Base-by-base conservation (phyloP, 306 rosid genomes). In the Prunus mume region DNA sequence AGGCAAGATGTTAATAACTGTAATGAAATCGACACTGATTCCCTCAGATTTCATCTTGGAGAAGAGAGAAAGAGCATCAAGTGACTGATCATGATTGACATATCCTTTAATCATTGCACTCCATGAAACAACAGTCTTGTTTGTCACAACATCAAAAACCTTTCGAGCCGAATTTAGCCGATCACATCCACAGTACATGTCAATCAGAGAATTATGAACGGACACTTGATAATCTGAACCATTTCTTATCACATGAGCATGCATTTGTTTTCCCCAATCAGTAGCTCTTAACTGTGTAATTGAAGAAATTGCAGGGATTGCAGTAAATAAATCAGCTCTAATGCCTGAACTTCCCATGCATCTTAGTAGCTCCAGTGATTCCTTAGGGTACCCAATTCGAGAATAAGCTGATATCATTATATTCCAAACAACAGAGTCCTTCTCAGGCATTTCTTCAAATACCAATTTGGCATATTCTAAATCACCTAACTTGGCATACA, bases 361-460 rank as follows among this genome's bases (percentile, higher is more conserved):
- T 64, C 81, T 72, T 9, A 92, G 34, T 64, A 88, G 80, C 75
- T 84, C 80, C 22, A 92, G 82, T 54, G 93, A 87, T 57, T 87
- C 83, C 56, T 38, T 54, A 18, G 82, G 77, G 30, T 15, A 30
- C 19, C 90, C 76, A 3, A 81, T 85, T 68, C 83, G 80, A 2
- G 84, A 78, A 72, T 87, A 85, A 7, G 84, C 86, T 14, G 96
- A 85, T 55, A 90, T 76, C 91, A 90, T 87, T 75, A 92, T 84
- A 65, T 92, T 92, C 96, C 97, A 90, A 24, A 92, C 91, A 50
- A 87, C 97, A 79, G 73, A 79, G 65, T 92, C 97, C 79, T 73
- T 90, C 52, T 79, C 88, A 20, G 90, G 87, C 90, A 90, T 90
- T 87, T 84, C 76, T 20, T 86, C 90, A 20, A 92, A 92, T 43